phyloP scores from a whole-genome alignment of 2,329 filamentous ascomycete genomes.

The Penicillium digitatum region DNA sequence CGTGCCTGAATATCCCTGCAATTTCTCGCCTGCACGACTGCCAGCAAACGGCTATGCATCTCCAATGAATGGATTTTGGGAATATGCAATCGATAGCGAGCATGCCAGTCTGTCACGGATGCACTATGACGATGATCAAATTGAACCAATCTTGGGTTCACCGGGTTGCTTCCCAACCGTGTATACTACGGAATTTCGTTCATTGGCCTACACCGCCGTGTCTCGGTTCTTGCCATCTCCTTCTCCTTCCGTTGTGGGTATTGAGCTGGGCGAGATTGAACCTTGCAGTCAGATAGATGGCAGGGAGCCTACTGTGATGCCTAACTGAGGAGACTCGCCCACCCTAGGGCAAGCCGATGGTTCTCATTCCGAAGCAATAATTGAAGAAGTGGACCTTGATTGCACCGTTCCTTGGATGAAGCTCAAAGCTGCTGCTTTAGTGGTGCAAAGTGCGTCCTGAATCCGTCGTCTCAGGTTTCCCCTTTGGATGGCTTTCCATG shows the following conservation, averaged over 20 bases:
- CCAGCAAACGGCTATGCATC: background rate
- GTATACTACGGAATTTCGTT: background rate
- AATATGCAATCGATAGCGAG: background rate
- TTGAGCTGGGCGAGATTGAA: background rate
- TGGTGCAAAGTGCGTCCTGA: background rate
- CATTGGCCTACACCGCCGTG: background rate
- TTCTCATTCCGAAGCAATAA: background rate
- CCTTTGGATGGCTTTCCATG: background rate
- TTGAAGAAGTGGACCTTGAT: conserved; percentile 6
- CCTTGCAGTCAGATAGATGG: background rate
- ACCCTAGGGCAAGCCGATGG: background rate
- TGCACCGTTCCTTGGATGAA: background rate
- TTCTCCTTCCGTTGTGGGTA: background rate
- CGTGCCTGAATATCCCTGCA: conserved; percentile 13
- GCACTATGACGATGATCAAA: background rate
- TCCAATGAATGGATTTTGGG: background rate
- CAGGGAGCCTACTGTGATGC: background rate
- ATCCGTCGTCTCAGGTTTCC: conserved; percentile 9
- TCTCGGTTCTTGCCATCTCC: background rate
- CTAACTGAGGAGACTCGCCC: background rate
- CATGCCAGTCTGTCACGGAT: background rate
- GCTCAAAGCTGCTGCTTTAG: background rate
- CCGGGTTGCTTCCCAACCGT: background rate
- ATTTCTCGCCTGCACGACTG: background rate
- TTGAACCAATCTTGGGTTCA: background rate